phyloP scores from a whole-genome alignment of 169 alveolate genomes.

The Plasmodium gallinaceum region DNA sequence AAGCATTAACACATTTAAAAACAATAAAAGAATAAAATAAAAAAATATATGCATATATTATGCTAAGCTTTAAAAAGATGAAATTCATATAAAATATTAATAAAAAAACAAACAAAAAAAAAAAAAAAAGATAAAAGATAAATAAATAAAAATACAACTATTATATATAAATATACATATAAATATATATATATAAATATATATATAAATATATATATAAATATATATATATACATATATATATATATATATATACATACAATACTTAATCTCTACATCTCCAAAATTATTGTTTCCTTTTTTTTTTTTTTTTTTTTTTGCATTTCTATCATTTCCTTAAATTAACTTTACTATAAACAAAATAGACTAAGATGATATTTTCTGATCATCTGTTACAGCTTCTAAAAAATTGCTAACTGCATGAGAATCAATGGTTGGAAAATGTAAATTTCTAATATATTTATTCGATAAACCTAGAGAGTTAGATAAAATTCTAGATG shows the following conservation, averaged over 20 bases:
- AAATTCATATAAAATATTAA: not conserved
- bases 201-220: not conserved
- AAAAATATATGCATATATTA: not conserved
- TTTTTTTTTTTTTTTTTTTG: not conserved
- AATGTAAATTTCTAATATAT: slow-evolving; percentile 42
- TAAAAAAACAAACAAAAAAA: no score
- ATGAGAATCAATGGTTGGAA: slow-evolving; percentile 43
- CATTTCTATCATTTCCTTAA: not conserved
- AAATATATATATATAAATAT: no score
- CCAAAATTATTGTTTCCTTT: not conserved
- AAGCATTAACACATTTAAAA: not conserved
- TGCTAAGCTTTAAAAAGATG: not conserved
- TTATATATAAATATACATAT: no score
- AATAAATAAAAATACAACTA: not conserved
- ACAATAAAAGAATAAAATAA: not conserved
- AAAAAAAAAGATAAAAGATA: no score
- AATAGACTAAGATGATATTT: slow-evolving; percentile 27
- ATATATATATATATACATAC: not conserved
- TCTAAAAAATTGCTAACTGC: slow-evolving; percentile 49
- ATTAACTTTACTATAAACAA: no score
- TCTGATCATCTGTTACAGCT: slow-evolving; percentile 65
- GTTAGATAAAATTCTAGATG: slow-evolving; percentile 46
- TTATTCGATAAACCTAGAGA: slow-evolving; percentile 57
- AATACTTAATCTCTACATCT: not conserved
- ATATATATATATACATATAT: not conserved